Evolutionary conservation across 176 grass and related monocot species (phyloP), one percentile per base, ranked within the genome.

Genomic region (Paspalum notatum): DNA sequence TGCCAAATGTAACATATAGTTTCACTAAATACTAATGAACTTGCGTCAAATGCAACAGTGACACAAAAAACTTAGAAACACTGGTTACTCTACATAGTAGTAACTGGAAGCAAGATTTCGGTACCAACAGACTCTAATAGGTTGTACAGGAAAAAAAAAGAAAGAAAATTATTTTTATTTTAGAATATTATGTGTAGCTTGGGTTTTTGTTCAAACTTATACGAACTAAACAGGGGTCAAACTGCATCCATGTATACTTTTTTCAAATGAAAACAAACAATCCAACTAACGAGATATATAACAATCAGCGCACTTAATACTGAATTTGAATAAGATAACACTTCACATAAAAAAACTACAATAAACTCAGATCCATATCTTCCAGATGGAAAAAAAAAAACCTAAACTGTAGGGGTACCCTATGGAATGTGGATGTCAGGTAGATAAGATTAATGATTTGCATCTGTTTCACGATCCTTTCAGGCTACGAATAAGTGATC

Each of bases 1-100:
- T 69, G 16, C 5, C 41, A 81, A 78, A 39, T 81, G 73, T 32
- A 53, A 49, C 14, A 81, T 41, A 32, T 20, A 62, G 21, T n/a
- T 56, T 40, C 46, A 38, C 73, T 48, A 68, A 49, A 60, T 71
- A 4, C 20, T 41, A 72, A 39, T 56, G 55, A 71, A 45, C 13
- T 62, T 62, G 21, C 57, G 43, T 43, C 45, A 70, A 68, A 50
- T 37, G 45, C 21, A 60, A 38, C 8, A 22, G 40, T 45, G 14
- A 57, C 7, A 41, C 67, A 5, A 58, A 58, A 80, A 41, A 38
- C 46, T 12, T 69, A 51, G 50, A 80, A 43, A 57, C 38, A 21
- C 48, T 21, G 47, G 48, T 45, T 9, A 50, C 68, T 27, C 13
- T 27, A 17, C 13, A 24, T 48, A 65, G 13, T 65, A 32, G 32